Evolutionary conservation across 495 filamentous ascomycete species (phyloP).

Genomic region (Cladorrhinum samala): DNA sequence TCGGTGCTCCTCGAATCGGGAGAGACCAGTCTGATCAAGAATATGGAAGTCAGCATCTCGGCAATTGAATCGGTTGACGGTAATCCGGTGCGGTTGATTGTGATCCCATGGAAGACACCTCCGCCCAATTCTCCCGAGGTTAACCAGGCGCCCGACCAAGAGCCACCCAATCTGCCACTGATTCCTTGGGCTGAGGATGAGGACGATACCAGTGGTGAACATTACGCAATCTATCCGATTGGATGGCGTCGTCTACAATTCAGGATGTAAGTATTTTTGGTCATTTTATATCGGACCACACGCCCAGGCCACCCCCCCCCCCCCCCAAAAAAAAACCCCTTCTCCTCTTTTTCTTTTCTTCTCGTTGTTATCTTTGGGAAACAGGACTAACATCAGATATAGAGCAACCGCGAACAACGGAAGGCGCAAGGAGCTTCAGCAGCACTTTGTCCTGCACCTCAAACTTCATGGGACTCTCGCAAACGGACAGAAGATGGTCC

Average conservation of each 20-base stretch:
- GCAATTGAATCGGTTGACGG: conserved; percentile 86
- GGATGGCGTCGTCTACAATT: conserved; percentile 89
- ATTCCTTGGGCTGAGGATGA: conserved; percentile 74
- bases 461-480: conserved; percentile 66
- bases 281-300: no score
- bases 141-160: conserved; percentile 47
- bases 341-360: conserved; percentile 1
- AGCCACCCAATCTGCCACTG: conserved; percentile 62
- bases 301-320: no score
- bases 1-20: conserved; percentile 73
- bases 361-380: conserved; percentile 9
- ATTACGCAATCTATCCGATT: conserved; percentile 78
- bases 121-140: conserved; percentile 62
- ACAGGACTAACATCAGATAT: conserved; percentile 1
- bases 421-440: conserved; percentile 71
- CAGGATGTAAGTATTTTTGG: conserved; percentile 50
- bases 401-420: conserved; percentile 64
- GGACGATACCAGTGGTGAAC: conserved; percentile 50
- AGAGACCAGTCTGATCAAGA: conserved; percentile 73
- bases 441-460: conserved; percentile 72
- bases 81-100: conserved; percentile 83
- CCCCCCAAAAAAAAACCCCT: no score
- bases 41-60: conserved; percentile 77
- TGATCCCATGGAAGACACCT: conserved; percentile 93
- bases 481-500: conserved; percentile 59